Base-by-base conservation (phyloP, 176 grass and related monocot genomes). In the Ananas comosus region DNA sequence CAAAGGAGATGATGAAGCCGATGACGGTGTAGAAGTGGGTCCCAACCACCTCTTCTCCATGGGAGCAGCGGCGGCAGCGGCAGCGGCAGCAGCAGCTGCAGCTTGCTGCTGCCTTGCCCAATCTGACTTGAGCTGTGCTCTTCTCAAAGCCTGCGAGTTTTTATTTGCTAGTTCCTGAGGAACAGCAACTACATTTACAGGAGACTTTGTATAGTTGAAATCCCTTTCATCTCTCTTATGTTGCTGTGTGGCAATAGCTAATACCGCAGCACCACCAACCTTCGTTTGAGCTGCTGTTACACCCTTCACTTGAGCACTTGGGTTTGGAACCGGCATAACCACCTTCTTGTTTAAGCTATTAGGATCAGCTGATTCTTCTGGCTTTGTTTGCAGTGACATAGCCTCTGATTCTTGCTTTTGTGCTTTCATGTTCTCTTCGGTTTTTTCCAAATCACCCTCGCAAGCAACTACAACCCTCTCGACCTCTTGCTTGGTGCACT, bases 401-500 rank as follows among this genome's bases (percentile, higher is more conserved):
- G 65, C 22, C 63, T 70, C 78, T 70, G 50, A 63, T 81, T 92
- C 94, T 85, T 92, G 92, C 65, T 90, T 97, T 48, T 90, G 83
- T 65, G 69, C 64, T 74, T 92, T 97, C 72, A 97, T 87, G 76
- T 64, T 73, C 69, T 92, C 89, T 75, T 97, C 89, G 47, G 80
- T 84, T 74, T 85, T 90, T 71, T 81, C 76, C 70, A 97, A 70
- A 85, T 97, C 94, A 85, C 94, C 94, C 73, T 97, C 94, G 48
- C 70, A 87, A 73, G 86, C 77, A 84, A 97, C 94, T 78, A 97
- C 80, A 83, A 87, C 89, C 76, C 94, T 97, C 83, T 97, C 94
- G 12, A 97, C 82, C 72, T 97, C 94, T 71, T 86, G 94, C 85
- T 90, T 97, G 65, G 89, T 82, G 88, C 74, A 97, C 63, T 83